Base-by-base conservation (phyloP, 1,284 basidiomycete genomes). In the Trichosporon asahii region DNA sequence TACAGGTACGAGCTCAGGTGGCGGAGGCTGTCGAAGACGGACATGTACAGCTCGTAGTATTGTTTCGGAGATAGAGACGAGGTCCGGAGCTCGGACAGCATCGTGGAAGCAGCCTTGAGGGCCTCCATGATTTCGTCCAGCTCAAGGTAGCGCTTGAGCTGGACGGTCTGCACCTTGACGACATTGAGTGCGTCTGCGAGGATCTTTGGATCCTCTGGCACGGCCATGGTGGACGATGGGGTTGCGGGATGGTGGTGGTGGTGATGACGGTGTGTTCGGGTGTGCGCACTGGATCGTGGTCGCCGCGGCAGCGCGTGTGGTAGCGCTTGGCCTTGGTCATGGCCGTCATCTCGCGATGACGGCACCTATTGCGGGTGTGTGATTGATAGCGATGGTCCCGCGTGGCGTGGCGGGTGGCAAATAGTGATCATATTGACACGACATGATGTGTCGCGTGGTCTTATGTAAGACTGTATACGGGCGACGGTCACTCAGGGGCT, bases 11-110 rank as follows among this genome's bases (percentile, higher is more conserved):
- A 95, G 65, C 94, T 94, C 70, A 98, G 89, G 80, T 96, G 90
- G 76, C 95, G 88, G 64, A 98, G 87, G 64, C 93, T 92, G 82
- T 98, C 95, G 83, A 97, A 97, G 64, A 98, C 93, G 73, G 93
- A 91, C 93, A 98, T 97, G 85, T 97, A 97, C 37, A 97, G 89
- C 85, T 98, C 95, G 82, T 97, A 97, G 84, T 98, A 98, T 80
- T 96, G 94, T 80, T 98, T 98, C 8, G 93, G 95, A 1, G 91
- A 91, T 74, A 97, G 86, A 9, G 92, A 94, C 9, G 92, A 94
- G 0, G 94, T 97, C 70, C 95, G 87, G 23, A 98, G 87, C 80
- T 98, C 95, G 21, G 94, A 92, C 66, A 98, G 88, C 94, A 98
- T 97, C 66, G 94, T 88, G 78, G 93, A 95, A 12, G 95, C 94